These are phyloP conservation scores for Coemansia sp. DNA, from an alignment of 192 early-diverging fungal species.

Conservation along the genomic window DNA sequence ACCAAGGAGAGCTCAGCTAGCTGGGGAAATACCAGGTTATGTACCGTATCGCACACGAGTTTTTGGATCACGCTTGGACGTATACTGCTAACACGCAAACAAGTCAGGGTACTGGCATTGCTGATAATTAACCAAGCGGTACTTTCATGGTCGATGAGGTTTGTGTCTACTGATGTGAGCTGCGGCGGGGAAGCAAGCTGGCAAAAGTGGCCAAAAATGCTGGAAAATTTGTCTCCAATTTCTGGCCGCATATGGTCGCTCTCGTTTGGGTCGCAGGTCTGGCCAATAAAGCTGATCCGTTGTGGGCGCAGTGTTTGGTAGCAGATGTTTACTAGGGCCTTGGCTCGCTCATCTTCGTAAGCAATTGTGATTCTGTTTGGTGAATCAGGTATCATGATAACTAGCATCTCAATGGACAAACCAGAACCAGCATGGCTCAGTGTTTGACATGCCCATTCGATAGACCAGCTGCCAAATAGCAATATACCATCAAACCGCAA, in stretches of 20 bases:
- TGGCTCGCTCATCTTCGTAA: neutral
- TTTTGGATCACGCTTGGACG: neutral
- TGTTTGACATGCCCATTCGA: neutral
- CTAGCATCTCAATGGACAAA: neutral
- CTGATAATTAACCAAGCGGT: neutral
- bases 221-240: neutral
- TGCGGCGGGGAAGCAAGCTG: neutral
- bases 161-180: neutral
- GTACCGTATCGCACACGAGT: neutral
- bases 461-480: constrained; percentile 1
- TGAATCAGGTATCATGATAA: neutral
- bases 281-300: neutral
- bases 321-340: neutral
- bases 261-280: neutral
- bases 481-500: neutral
- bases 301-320: neutral
- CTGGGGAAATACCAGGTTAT: neutral
- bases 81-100: neutral
- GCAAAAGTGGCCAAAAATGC: neutral
- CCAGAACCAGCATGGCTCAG: neutral
- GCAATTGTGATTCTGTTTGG: neutral
- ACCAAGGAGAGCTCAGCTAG: neutral
- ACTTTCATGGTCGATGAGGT: neutral
- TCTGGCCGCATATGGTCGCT: neutral
- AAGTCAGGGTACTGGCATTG: neutral